Evolutionary conservation across 1,139 yeast genomes (phyloP), one percentile per base, ranked within the genome.

Genomic region (Kodamaea anthophila): DNA sequence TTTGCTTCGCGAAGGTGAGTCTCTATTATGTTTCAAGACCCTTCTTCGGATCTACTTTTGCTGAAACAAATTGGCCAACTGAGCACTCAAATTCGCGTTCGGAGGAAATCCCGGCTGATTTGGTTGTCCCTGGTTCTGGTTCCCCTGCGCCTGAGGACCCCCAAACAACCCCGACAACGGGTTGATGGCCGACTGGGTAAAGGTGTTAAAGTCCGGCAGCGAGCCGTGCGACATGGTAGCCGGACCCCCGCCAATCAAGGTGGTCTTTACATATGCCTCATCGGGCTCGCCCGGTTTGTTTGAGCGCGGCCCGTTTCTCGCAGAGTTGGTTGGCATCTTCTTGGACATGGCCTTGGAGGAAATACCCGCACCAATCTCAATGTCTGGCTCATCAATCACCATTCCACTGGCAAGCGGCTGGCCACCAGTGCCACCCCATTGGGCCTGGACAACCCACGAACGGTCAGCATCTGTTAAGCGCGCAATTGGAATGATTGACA

Each of bases 361-460:
- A 25, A 87, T 83, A 38, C 96, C 97, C 28, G 87, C 78, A 29
- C 97, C 97, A 32, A 91, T 84, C 53, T 87, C 96, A 46, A 91
- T 91, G 60, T 91, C 98, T 3, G 98, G 98, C 56, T 91, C 98
- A 55, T 91, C 98, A 49, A 91, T 76, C 15, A 81, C 86, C 53
- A 86, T 63, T 31, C 95, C 95, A 35, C 85, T 70, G 40, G 65
- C 76, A 39, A 91, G 59, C n/a, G 91, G 88, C 47, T 70, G 74
- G 13, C 96, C 96, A 30, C 93, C 94, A 29, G 96, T 84, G 44
- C 98, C 98, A 44, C 98, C 98, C 87, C 94, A 87, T 58, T 86
- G 91, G 5, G 97, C 96, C 39, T 70, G 67, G 15, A 78, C 83
- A 15, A 86, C 77, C 98, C 98, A 91, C 37, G 79, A 67, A 47